phyloP scores from a whole-genome alignment of 345 rosid genomes.

The Boechera retrofracta region DNA sequence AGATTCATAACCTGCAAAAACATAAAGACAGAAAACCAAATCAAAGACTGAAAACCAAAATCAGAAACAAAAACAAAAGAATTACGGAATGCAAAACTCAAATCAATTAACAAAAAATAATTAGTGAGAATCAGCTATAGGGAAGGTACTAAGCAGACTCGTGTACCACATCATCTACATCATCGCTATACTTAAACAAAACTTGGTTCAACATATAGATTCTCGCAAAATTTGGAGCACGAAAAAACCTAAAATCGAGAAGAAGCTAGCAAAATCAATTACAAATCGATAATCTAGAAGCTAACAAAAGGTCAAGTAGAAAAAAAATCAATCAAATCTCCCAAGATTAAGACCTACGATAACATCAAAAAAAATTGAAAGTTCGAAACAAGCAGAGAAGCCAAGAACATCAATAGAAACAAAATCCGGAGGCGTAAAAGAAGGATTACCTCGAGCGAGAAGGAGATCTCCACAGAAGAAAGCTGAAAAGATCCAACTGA shows the following conservation, averaged over 20 bases:
- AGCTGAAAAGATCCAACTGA: conserved; percentile 17
- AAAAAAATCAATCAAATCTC: conserved; percentile 35
- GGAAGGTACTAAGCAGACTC: conserved; percentile 20
- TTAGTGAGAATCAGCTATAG: background rate
- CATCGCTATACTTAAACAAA: conserved; percentile 30
- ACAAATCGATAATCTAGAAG: conserved; percentile 29
- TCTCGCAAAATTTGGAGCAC: background rate
- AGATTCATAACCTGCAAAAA: no score
- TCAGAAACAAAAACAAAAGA: conserved; percentile 1
- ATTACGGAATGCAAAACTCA: background rate
- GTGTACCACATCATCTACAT: background rate
- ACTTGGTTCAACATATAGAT: conserved; percentile 6
- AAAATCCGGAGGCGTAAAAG: background rate
- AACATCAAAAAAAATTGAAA: background rate
- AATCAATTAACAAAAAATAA: background rate
- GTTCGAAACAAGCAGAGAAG: background rate
- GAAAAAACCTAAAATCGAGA: conserved; percentile 31
- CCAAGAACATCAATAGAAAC: background rate
- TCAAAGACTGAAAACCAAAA: background rate
- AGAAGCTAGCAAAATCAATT: conserved; percentile 17
- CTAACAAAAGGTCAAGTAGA: conserved; percentile 15
- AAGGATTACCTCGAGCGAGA: conserved; percentile 37
- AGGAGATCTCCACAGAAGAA: conserved; percentile 33
- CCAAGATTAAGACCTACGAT: conserved; percentile 11
- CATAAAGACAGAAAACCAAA: no score